Evolutionary conservation across 192 early-diverging fungal genomes (phyloP).

Genomic region (Obelidium mucronatum): DNA sequence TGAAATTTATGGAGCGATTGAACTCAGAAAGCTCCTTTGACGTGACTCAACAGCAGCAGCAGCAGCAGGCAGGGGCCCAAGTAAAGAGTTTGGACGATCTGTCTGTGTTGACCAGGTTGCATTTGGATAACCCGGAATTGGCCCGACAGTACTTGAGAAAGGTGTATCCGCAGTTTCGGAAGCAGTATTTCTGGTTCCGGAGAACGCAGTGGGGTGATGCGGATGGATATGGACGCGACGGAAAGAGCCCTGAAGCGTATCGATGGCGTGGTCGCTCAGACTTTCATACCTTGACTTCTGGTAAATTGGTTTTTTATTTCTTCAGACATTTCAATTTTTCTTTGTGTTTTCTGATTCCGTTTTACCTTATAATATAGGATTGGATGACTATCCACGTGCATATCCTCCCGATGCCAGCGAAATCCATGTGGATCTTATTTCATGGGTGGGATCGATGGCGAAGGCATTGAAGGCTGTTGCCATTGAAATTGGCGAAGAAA

Average conservation of each 20-base stretch:
- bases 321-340: background rate
- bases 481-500: conserved; percentile 55
- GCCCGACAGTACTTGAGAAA: conserved; percentile 46
- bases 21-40: conserved; percentile 4
- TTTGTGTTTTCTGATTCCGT: background rate
- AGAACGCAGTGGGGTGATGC: conserved; percentile 77
- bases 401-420: conserved; percentile 73
- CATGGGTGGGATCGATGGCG: conserved; percentile 75
- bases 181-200: conserved; percentile 82
- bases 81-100: conserved; percentile 27
- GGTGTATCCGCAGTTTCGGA: conserved; percentile 70
- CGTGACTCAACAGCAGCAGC: background rate
- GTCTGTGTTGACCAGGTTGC: conserved; percentile 19
- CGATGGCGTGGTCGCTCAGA: conserved; percentile 88
- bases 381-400: conserved; percentile 95
- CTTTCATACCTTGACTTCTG: conserved; percentile 87
- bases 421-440: conserved; percentile 79
- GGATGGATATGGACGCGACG: conserved; percentile 54
- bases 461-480: conserved; percentile 67
- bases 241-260: conserved; percentile 71
- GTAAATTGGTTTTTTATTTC: no score
- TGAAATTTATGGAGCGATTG: conserved; percentile 68
- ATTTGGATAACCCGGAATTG: conserved; percentile 52
- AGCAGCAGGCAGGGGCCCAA: background rate
- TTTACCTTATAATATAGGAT: conserved; percentile 47